Conservation (phyloP, 768 basidiomycete genomes). For the Floccularia luteovirens region DNA sequence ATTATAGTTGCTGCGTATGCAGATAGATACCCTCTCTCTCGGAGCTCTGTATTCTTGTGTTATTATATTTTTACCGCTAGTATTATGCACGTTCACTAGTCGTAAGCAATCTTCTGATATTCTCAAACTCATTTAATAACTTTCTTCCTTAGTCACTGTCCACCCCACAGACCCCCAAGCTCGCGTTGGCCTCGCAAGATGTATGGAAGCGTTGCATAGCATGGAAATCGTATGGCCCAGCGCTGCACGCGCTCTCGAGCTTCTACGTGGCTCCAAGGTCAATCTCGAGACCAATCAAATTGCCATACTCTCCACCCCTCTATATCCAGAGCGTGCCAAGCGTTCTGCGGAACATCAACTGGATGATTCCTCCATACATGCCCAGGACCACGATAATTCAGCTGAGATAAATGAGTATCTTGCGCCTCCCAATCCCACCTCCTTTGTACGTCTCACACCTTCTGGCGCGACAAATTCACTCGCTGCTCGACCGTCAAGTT, state of each 20-base stretch:
- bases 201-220: conserved; percentile 55
- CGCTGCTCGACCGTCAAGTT: no score
- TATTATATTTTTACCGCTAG: conserved; percentile 78
- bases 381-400: no score
- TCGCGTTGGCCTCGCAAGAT: conserved; percentile 51
- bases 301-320: conserved; percentile 11
- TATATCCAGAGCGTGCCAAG: conserved; percentile 43
- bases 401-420: no score
- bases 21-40: conserved; percentile 53
- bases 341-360: conserved; percentile 49
- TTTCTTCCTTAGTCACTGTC: conserved; percentile 39
- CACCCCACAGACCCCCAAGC: conserved; percentile 68
- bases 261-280: conserved; percentile 58
- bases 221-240: conserved; percentile 75
- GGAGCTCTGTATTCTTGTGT: conserved; percentile 61
- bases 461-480: no score
- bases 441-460: no score
- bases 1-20: conserved; percentile 47
- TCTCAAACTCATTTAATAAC: conserved; percentile 1
- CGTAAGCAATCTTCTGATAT: conserved; percentile 37
- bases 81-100: conserved; percentile 71
- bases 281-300: conserved; percentile 17
- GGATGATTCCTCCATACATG: conserved; percentile 22
- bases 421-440: no score
- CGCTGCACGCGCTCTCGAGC: conserved; percentile 65